These are phyloP conservation scores for Fusarium temperatum DNA, from an alignment of 2,329 filamentous ascomycete species.

Conservation along the genomic window DNA sequence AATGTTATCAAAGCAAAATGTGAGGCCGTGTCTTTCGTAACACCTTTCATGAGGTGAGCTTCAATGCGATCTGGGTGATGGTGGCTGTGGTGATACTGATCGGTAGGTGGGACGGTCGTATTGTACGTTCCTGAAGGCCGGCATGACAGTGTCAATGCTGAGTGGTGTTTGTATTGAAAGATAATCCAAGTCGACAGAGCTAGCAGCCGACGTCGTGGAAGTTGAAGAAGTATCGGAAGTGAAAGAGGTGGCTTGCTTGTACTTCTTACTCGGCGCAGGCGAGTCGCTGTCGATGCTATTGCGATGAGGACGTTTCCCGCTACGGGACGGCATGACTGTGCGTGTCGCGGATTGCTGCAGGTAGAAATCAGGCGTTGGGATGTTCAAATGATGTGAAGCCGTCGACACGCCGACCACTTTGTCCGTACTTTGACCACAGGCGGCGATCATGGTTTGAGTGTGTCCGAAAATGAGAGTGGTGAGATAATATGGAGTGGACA, in stretches of 20 bases:
- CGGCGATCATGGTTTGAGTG: slow-evolving; percentile 15
- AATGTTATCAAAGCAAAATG: slow-evolving; percentile 22
- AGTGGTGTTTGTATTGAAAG: slow-evolving; percentile 20
- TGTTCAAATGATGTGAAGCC: slow-evolving; percentile 18
- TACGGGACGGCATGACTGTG: slow-evolving; percentile 29
- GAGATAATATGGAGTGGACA: background rate
- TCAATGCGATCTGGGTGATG: slow-evolving; percentile 39
- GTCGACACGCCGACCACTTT: slow-evolving; percentile 17
- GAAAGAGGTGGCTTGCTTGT: slow-evolving; percentile 40
- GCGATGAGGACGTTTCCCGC: slow-evolving; percentile 37
- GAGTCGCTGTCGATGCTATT: slow-evolving; percentile 31
- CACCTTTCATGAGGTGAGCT: background rate
- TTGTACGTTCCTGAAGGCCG: slow-evolving; percentile 36
- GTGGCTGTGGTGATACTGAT: slow-evolving; percentile 38
- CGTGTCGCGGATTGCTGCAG: slow-evolving; percentile 14
- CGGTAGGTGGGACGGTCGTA: slow-evolving; percentile 34
- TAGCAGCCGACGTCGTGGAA: slow-evolving; percentile 21
- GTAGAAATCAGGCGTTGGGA: slow-evolving; percentile 13
- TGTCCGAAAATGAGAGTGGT: background rate
- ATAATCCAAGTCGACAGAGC: slow-evolving; percentile 29
- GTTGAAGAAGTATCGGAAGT: slow-evolving; percentile 35
- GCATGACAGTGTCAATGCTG: slow-evolving; percentile 28
- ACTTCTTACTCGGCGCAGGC: slow-evolving; percentile 39
- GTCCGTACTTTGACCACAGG: slow-evolving; percentile 18
- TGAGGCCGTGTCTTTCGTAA: slow-evolving; percentile 1